Percentiles rank a stretch among this genome's conserved stretches.
phyloP scores from a whole-genome alignment of 2,329 filamentous ascomycete genomes.

The Mollisiaceae sp. region DNA sequence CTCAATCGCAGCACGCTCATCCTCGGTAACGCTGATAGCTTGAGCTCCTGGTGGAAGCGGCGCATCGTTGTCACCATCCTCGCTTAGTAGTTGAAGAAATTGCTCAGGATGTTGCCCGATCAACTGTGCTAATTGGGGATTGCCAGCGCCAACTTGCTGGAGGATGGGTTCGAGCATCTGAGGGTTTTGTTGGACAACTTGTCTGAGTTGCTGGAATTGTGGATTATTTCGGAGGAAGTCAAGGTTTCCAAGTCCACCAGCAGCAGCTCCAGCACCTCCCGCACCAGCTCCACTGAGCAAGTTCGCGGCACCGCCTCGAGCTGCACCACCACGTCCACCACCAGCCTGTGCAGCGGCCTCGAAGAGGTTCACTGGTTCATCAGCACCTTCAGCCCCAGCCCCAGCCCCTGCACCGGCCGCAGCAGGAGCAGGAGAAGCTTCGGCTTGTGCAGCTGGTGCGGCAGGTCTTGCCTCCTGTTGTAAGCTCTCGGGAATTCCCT shows the following conservation, averaged over 20 bases:
- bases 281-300: slow-evolving; percentile 45
- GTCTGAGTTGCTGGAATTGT: slow-evolving; percentile 96
- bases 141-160: slow-evolving; percentile 92
- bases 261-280: slow-evolving; percentile 47
- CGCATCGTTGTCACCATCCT: slow-evolving; percentile 84
- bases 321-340: slow-evolving; percentile 12
- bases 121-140: slow-evolving; percentile 90
- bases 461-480: slow-evolving; percentile 68
- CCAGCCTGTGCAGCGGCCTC: slow-evolving; percentile 75
- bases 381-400: slow-evolving; percentile 53
- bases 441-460: slow-evolving; percentile 50
- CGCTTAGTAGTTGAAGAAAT: slow-evolving; percentile 87
- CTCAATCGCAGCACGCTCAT: slow-evolving; percentile 97
- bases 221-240: slow-evolving; percentile 95
- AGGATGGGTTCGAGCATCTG: slow-evolving; percentile 98
- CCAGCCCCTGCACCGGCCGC: slow-evolving; percentile 55
- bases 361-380: slow-evolving; percentile 77
- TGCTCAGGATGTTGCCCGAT: slow-evolving; percentile 93
- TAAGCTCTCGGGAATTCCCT: slow-evolving; percentile 91
- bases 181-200: slow-evolving; percentile 96
- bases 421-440: slow-evolving; percentile 51
- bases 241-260: slow-evolving; percentile 72
- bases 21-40: slow-evolving; percentile 89
- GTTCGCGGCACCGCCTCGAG: background rate
- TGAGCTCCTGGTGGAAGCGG: slow-evolving; percentile 87